Base-by-base conservation (phyloP, 2,329 filamentous ascomycete genomes). In the Tolypocladium guangdongense region DNA sequence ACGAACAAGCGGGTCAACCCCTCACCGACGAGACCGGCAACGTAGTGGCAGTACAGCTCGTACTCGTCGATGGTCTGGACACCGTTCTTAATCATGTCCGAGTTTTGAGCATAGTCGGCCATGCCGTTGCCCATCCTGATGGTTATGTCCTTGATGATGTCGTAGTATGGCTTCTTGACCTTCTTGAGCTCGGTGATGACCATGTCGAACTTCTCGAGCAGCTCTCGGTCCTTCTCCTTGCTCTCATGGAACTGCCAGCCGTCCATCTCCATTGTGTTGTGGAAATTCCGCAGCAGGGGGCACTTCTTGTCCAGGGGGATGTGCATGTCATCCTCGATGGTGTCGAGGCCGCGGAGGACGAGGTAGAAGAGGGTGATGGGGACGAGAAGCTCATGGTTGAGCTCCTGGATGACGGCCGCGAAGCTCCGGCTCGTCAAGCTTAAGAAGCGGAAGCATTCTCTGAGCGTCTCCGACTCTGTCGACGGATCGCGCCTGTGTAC, bases 261-360 rank as follows among this genome's bases (percentile, higher is more conserved):
- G 59, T 95, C 88, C 58, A 86, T 71, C 60, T 90, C 85, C 64
- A 97, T 78, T 59, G 86, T 78, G 53, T 86, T 74, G 66, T 95
- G 77, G 70, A 99, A 99, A 48, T 86, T 78, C 57, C 92, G 83
- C 56, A 99, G 76, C 54, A 96, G 72, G 2, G 90, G 90, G 65
- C 95, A 87, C 74, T 99, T 99, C 65, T 80, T 84, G 59, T 81
- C 78, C 39, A 92, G 74, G 3, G 86, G 77, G 56, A 99, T 86
- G 6, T 90, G 95, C 84, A 96, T 97, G 71, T 99, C 93, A 76
- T 99, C 93, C 73, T 99, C 93, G 56, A 99, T 88, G n/a, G 93
- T 99, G 71, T 99, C 93, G 50, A 99, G 81, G 48, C 89, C 93
- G 56, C 93, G 88, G 52, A 99, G 79, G 52, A 90, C 82, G 32